Conservation (phyloP, 106 monocot genomes). For the Dendrobium huoshanense region DNA sequence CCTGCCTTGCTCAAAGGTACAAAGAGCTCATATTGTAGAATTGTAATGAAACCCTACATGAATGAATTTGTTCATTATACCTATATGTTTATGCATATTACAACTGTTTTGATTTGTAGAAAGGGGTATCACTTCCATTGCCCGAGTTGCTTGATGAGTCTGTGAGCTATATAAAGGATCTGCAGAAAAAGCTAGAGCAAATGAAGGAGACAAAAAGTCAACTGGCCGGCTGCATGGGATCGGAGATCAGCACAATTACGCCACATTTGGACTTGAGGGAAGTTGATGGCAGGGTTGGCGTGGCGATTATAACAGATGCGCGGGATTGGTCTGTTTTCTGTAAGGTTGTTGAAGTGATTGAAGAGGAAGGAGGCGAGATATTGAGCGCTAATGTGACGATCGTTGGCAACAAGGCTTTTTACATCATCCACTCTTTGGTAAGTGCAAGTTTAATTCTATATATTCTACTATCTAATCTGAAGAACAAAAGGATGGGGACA, state of each 20-base stretch:
- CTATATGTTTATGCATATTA: too few species aligned
- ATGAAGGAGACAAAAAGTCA: slow-evolving; percentile 18
- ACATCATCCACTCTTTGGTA: neutral
- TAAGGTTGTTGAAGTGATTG: slow-evolving; percentile 9
- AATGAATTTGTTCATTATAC: neutral
- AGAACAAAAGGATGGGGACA: too few species aligned
- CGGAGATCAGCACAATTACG: neutral
- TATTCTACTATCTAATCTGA: too few species aligned
- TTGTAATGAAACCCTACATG: too few species aligned
- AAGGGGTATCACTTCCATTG: neutral
- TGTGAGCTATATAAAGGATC: slow-evolving; percentile 25
- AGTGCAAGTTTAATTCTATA: neutral
- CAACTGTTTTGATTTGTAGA: neutral
- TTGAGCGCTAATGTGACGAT: neutral
- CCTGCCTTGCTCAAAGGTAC: slow-evolving; percentile 7
- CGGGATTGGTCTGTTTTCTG: slow-evolving; percentile 10
- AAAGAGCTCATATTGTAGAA: too few species aligned
- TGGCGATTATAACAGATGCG: slow-evolving; percentile 9
- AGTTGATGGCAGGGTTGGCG: slow-evolving; percentile 19
- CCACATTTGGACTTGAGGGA: neutral
- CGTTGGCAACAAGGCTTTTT: neutral
- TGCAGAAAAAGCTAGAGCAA: slow-evolving; percentile 18
- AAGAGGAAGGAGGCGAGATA: slow-evolving; percentile 8
- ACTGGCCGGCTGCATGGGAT: neutral
- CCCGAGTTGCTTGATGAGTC: slow-evolving; percentile 20